A percentile compares a stretch with the other conserved stretches of the same genome.
Evolutionary conservation across 2,329 filamentous ascomycete species (phyloP).

Genomic region (Aureobasidium sp.): DNA sequence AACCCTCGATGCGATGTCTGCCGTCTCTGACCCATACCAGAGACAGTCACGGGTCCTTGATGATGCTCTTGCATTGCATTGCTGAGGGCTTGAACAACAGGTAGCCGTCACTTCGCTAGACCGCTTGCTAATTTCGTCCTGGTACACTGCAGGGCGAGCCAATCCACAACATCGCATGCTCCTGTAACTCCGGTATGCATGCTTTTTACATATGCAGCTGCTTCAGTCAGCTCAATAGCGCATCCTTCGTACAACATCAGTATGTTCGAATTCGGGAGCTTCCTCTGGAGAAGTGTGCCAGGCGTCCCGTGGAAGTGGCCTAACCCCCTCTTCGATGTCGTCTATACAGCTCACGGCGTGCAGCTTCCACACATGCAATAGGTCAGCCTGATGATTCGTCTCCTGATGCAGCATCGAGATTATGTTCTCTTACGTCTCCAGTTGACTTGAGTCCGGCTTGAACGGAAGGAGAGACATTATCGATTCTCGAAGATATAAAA

Average conservation of each 20-base stretch:
- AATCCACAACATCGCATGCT: slow-evolving; percentile 8
- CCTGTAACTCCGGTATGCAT: not conserved
- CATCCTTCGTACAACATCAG: not conserved
- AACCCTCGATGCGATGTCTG: not conserved
- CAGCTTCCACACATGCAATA: not conserved
- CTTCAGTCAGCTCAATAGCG: slow-evolving; percentile 17
- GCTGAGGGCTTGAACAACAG: not conserved
- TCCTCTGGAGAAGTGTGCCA: not conserved
- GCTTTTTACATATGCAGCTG: not conserved
- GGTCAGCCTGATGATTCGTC: not conserved
- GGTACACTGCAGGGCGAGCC: not conserved
- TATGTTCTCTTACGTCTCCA: not conserved
- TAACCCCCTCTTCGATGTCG: not conserved
- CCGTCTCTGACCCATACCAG: not conserved
- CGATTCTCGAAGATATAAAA: not conserved
- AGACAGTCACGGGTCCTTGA: not conserved
- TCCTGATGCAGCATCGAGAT: not conserved
- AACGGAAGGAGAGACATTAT: not conserved
- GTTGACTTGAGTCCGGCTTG: not conserved
- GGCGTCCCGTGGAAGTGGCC: no score
- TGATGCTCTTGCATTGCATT: not conserved
- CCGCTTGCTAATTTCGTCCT: not conserved
- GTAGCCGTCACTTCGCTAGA: not conserved
- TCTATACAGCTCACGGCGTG: not conserved
- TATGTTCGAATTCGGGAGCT: not conserved